Conservation (phyloP, 495 filamentous ascomycete species). For the Penicillium goetzii region DNA sequence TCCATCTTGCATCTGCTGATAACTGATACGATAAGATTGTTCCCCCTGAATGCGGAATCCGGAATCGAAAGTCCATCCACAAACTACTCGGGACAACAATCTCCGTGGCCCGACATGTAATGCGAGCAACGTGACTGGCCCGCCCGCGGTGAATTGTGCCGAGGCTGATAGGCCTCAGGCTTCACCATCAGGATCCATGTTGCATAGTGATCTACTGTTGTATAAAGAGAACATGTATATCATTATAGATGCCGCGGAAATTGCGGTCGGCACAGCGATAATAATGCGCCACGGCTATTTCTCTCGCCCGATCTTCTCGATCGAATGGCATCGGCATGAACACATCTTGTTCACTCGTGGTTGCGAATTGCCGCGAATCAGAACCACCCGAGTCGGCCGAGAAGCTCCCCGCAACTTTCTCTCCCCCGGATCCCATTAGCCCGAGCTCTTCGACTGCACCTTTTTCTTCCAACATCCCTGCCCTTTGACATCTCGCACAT, state of each 20-base stretch:
- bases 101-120: not conserved
- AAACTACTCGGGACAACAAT: not conserved
- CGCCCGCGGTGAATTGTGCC: not conserved
- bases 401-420: constrained; percentile 32
- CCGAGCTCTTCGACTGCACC: constrained; percentile 31
- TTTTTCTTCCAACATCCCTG: constrained; percentile 17
- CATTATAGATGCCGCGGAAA: not conserved
- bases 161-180: constrained; percentile 3
- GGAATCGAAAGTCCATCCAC: not conserved
- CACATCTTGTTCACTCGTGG: not conserved
- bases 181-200: not conserved
- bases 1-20: no score
- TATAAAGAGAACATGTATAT: not conserved
- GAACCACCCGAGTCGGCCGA: constrained; percentile 32
- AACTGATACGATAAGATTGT: not conserved
- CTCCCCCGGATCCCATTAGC: constrained; percentile 36
- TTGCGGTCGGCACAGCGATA: not conserved
- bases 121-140: not conserved
- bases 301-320: constrained; percentile 1
- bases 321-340: not conserved
- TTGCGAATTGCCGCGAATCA: constrained; percentile 1
- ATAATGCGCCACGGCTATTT: not conserved
- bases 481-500: constrained; percentile 4
- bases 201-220: not conserved
- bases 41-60: not conserved